Conservation (phyloP, 306 rosid genomes). For the Lathyrus tuberosus region DNA sequence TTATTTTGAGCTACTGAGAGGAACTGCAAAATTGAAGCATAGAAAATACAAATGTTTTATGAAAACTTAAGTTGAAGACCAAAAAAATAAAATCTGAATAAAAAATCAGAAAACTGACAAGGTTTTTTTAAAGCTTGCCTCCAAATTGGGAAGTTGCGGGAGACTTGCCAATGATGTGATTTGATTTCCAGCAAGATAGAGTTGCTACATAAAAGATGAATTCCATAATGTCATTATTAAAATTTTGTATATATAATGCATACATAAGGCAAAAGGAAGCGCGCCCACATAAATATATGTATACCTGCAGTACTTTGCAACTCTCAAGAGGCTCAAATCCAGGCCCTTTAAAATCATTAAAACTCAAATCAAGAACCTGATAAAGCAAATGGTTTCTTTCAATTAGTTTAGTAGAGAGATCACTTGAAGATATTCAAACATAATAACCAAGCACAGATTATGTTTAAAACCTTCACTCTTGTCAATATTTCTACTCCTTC, state of each 20-base stretch:
- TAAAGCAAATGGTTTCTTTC: constrained; percentile 31
- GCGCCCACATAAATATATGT: background rate
- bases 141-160: constrained; percentile 94
- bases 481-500: constrained; percentile 91
- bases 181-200: constrained; percentile 98
- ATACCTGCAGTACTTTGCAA: constrained; percentile 92
- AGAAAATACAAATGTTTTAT: constrained; percentile 20
- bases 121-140: constrained; percentile 59
- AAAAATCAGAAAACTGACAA: constrained; percentile 16
- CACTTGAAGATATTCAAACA: constrained; percentile 34
- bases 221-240: constrained; percentile 26
- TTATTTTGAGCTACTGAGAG: constrained; percentile 99
- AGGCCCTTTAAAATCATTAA: constrained; percentile 96
- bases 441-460: constrained; percentile 14
- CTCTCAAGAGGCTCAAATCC: constrained; percentile 98
- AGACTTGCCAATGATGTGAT: constrained; percentile 95
- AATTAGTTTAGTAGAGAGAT: constrained; percentile 40
- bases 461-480: constrained; percentile 82
- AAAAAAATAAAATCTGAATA: constrained; percentile 13
- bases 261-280: constrained; percentile 28
- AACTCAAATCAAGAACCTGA: constrained; percentile 99
- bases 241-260: constrained; percentile 5
- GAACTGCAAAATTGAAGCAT: constrained; percentile 57
- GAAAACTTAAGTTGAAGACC: constrained; percentile 31
- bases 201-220: constrained; percentile 64